Conservation (phyloP, 2,329 filamentous ascomycete species). For the Lojkania enalia region DNA sequence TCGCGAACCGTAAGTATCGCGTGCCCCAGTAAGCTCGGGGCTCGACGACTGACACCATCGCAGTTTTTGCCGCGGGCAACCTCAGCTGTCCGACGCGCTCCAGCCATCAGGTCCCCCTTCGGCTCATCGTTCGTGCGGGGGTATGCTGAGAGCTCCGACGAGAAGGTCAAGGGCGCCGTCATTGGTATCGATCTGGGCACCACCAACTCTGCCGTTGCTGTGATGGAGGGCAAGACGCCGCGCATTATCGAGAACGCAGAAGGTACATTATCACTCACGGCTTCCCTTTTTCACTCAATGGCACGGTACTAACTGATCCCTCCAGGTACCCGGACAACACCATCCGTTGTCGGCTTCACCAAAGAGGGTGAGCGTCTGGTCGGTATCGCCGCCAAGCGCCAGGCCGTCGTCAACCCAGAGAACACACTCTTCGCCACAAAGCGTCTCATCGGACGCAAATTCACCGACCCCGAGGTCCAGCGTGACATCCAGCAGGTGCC, state of each 20-base stretch:
- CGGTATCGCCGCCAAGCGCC: slow-evolving; percentile 95
- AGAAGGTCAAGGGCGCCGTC: slow-evolving; percentile 92
- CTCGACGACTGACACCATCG: slow-evolving; percentile 29
- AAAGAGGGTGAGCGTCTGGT: slow-evolving; percentile 95
- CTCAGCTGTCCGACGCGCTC: slow-evolving; percentile 66
- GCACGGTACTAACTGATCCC: slow-evolving; percentile 17
- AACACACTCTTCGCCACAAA: slow-evolving; percentile 99
- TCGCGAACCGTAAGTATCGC: slow-evolving; percentile 45
- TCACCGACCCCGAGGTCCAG: slow-evolving; percentile 90
- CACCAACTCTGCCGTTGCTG: slow-evolving; percentile 94
- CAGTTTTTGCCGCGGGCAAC: slow-evolving; percentile 72
- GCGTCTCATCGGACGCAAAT: slow-evolving; percentile 98
- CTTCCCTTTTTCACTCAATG: slow-evolving; percentile 6
- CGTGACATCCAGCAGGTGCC: slow-evolving; percentile 96
- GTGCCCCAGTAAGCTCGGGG: slow-evolving; percentile 4
- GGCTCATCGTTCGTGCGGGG: slow-evolving; percentile 71
- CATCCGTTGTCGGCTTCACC: slow-evolving; percentile 93
- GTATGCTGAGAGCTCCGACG: slow-evolving; percentile 70
- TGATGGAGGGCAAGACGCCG: slow-evolving; percentile 96
- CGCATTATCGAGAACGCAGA: slow-evolving; percentile 98
- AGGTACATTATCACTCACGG: slow-evolving; percentile 59
- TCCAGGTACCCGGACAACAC: slow-evolving; percentile 81
- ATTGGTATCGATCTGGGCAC: slow-evolving; percentile 99
- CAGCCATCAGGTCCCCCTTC: slow-evolving; percentile 69
- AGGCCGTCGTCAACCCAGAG: slow-evolving; percentile 97